Evolutionary conservation across 2,329 filamentous ascomycete species (phyloP).

Genomic region (Stemphylium beticola): DNA sequence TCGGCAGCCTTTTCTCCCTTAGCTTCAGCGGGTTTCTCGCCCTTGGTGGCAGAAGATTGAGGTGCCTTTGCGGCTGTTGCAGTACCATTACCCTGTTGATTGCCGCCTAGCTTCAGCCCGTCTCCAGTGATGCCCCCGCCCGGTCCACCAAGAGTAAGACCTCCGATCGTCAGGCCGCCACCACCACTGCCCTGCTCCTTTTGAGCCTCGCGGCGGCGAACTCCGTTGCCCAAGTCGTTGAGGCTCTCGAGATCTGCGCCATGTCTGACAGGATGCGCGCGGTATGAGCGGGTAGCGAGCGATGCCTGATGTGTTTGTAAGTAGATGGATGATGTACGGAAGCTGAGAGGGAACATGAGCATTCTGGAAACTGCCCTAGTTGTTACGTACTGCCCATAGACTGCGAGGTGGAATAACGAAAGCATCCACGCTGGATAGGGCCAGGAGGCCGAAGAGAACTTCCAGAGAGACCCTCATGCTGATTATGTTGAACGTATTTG

Average conservation of each 20-base stretch:
- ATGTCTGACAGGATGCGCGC: constrained; percentile 16
- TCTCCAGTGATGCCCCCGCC: constrained; percentile 35
- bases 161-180: constrained; percentile 34
- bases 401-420: constrained; percentile 24
- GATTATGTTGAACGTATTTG: neutral
- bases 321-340: neutral
- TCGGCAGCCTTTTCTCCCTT: neutral
- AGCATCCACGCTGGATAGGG: constrained; percentile 29
- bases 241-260: constrained; percentile 3
- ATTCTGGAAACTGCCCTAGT: neutral
- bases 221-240: neutral
- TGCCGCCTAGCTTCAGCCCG: constrained; percentile 30
- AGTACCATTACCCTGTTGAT: constrained; percentile 15
- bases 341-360: neutral
- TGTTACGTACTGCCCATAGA: constrained; percentile 30
- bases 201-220: constrained; percentile 11
- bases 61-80: constrained; percentile 8
- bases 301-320: constrained; percentile 16
- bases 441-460: constrained; percentile 26
- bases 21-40: constrained; percentile 3
- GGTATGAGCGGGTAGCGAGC: constrained; percentile 21
- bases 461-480: constrained; percentile 35
- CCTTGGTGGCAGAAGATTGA: constrained; percentile 7
- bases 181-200: constrained; percentile 6
- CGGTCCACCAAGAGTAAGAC: constrained; percentile 39